These are phyloP conservation scores for Cercophora samala DNA, from an alignment of 495 filamentous ascomycete genomes.

Conservation along the genomic window DNA sequence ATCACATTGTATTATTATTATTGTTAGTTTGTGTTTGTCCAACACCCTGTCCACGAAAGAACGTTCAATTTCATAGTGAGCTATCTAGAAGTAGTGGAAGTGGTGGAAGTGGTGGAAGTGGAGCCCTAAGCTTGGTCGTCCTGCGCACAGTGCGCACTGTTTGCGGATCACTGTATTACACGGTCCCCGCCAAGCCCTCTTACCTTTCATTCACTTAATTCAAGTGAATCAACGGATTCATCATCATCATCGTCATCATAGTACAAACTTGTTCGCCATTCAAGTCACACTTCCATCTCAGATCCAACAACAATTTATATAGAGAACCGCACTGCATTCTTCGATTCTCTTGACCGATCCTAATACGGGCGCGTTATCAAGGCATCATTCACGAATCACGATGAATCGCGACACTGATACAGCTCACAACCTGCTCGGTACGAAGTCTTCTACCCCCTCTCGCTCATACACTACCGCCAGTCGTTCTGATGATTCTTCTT, in stretches of 20 bases:
- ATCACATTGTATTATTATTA: no score
- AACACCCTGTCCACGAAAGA: no score
- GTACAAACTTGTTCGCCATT: neutral
- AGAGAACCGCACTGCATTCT: neutral
- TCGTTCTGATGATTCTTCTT: neutral
- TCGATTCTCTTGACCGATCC: neutral
- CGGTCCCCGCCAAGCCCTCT: neutral
- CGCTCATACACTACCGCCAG: neutral
- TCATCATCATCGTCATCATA: neutral
- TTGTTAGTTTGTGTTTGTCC: no score
- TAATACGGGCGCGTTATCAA: no score
- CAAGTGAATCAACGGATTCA: neutral
- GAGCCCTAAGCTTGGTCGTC: neutral
- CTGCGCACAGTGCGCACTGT: neutral
- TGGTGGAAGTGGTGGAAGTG: no score
- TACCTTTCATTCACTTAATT: neutral
- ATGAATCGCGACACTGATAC: neutral
- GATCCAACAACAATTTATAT: neutral
- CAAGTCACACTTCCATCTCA: neutral
- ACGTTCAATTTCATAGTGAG: no score
- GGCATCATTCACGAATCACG: no score
- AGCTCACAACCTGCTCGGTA: neutral
- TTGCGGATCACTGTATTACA: neutral
- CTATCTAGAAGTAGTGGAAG: no score
- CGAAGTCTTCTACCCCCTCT: neutral